Percentiles rank a stretch among this genome's conserved stretches.
Evolutionary conservation across 192 early-diverging fungal genomes (phyloP).

Genomic region (Coemansia sp.): DNA sequence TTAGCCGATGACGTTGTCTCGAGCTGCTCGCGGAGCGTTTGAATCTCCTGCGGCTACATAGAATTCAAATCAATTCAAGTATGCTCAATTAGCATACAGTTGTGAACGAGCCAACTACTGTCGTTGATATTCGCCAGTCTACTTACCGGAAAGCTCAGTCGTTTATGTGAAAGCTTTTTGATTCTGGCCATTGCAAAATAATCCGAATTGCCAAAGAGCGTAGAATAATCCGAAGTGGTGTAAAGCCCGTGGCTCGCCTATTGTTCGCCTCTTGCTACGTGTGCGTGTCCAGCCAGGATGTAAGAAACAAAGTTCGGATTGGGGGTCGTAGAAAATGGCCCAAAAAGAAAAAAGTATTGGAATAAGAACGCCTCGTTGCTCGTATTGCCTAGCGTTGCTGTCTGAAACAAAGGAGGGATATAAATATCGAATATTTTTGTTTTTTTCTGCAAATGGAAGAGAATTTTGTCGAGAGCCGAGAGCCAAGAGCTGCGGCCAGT

Average conservation of each 20-base stretch:
- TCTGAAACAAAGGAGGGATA: neutral
- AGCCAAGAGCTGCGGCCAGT: neutral
- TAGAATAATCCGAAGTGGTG: neutral
- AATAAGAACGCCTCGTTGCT: neutral
- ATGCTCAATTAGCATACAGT: neutral
- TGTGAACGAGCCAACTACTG: neutral
- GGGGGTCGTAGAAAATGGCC: neutral
- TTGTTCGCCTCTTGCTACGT: neutral
- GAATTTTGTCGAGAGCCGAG: neutral
- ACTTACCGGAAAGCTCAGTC: conserved; percentile 57
- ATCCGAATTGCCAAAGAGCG: neutral
- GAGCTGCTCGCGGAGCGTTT: conserved; percentile 49
- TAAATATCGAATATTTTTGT: neutral
- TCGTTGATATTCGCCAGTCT: neutral
- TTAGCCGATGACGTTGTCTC: conserved; percentile 56
- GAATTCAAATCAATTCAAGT: neutral
- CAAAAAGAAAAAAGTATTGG: neutral
- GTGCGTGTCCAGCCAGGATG: neutral
- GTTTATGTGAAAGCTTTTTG: conserved; percentile 55
- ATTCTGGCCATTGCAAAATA: conserved; percentile 46
- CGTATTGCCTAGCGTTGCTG: neutral
- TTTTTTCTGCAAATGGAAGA: neutral
- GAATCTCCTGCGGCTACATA: conserved; percentile 53
- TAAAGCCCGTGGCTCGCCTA: neutral
- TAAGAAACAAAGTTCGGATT: conserved; percentile 5